Conservation (phyloP, 1,284 basidiomycete genomes). For the Naganishia sp. region DNA sequence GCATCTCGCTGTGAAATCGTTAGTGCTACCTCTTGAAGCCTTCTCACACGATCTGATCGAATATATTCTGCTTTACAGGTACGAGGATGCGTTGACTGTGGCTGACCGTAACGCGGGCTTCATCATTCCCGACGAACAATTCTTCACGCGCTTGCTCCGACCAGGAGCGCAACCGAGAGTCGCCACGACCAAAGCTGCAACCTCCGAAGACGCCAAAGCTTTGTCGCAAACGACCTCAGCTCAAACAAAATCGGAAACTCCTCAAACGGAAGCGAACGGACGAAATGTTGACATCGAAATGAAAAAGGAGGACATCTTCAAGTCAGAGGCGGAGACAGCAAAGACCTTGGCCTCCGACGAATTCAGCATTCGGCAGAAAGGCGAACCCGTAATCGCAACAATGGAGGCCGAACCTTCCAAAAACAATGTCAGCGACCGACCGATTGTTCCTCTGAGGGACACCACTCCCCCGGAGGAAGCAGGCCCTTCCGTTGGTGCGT, state of each 20-base stretch:
- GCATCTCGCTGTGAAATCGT: constrained; percentile 77
- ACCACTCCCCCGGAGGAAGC: constrained; percentile 7
- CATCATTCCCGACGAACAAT: constrained; percentile 16
- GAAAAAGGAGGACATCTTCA: background rate
- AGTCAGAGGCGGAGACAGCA: background rate
- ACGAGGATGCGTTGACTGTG: constrained; percentile 36
- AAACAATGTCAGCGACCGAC: too few relatives aligned
- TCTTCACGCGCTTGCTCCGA: constrained; percentile 4
- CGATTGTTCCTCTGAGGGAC: background rate
- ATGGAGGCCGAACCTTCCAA: background rate
- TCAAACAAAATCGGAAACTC: background rate
- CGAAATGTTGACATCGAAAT: background rate
- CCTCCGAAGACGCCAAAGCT: background rate
- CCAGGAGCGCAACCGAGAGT: constrained; percentile 7
- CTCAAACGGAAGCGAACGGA: background rate
- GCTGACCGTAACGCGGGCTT: constrained; percentile 28
- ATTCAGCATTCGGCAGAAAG: background rate
- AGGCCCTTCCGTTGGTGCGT: background rate
- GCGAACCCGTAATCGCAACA: background rate
- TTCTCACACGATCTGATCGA: constrained; percentile 24
- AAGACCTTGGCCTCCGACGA: background rate
- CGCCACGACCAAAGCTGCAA: background rate
- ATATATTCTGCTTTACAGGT: constrained; percentile 40
- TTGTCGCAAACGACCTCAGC: background rate
- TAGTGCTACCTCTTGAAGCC: constrained; percentile 33